A percentile compares a stretch with the other conserved stretches of the same genome.
phyloP scores from a whole-genome alignment of 2,329 filamentous ascomycete species.

The Fusarium nelsonii region DNA sequence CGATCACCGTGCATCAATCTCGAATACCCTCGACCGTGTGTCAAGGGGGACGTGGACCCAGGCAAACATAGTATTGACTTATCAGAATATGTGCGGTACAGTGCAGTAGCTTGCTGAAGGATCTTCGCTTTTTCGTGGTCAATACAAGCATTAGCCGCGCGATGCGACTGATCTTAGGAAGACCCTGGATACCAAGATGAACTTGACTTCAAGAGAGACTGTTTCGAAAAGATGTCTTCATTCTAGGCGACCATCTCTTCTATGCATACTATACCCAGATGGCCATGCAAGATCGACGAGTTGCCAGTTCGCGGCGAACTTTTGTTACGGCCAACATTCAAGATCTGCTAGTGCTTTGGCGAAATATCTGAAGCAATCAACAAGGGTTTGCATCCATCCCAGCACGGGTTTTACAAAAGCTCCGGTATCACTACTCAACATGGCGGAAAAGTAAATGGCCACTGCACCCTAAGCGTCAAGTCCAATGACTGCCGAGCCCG shows the following conservation, averaged over 20 bases:
- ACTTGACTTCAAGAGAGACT: background rate
- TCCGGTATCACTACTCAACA: slow-evolving; percentile 3
- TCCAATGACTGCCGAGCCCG: slow-evolving; percentile 32
- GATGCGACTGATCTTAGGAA: slow-evolving; percentile 20
- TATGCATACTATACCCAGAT: background rate
- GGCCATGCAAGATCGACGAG: background rate
- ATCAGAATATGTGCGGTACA: slow-evolving; percentile 4
- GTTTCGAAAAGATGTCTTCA: background rate
- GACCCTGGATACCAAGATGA: slow-evolving; percentile 7
- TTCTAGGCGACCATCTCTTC: background rate
- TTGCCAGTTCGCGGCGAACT: background rate
- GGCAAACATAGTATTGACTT: slow-evolving; percentile 9
- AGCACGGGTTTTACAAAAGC: background rate
- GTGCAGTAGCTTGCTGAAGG: slow-evolving; percentile 15
- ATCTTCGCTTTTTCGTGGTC: background rate
- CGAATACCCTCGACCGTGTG: background rate
- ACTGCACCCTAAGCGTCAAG: slow-evolving; percentile 8
- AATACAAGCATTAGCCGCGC: slow-evolving; percentile 18
- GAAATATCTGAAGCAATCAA: background rate
- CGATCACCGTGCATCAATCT: slow-evolving; percentile 1
- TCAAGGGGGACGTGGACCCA: slow-evolving; percentile 1
- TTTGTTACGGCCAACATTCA: background rate
- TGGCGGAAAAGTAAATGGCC: slow-evolving; percentile 10
- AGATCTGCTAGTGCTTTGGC: background rate
- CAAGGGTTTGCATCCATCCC: background rate